Evolutionary conservation across 495 filamentous ascomycete species (phyloP), one percentile per base, ranked within the genome.

Genomic region (Collariella sp.): DNA sequence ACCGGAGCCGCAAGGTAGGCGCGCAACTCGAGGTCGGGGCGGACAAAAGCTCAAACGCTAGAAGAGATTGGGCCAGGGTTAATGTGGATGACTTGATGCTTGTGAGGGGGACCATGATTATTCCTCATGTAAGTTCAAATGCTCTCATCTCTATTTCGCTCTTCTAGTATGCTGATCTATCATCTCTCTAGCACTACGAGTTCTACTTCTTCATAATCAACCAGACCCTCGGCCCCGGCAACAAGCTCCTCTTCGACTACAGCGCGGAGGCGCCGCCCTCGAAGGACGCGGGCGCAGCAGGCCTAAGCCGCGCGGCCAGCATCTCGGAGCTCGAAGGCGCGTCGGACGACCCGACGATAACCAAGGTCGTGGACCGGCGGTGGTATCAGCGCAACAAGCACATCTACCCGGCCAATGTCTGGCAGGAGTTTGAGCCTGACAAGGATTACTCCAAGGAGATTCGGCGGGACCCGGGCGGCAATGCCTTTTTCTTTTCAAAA

Each of bases 351-450:
- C 82, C 89, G 0, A 80, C 80, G 3, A 75, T 88, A 52, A 98
- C 93, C 22, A 97, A 95, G 67, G 93, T 97, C 7, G 93, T 98
- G 2, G 93, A 98, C 72, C 78, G 93, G 42, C 72, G 93, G 52
- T 98, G 93, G 93, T 98, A 96, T 65, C 88, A 96, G 72, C 78
- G 83, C 59, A 95, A 97, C 67, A 98, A 97, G 67, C 93, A 98
- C 60, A 96, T 97, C 44, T 97, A 90, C 68, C 93, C 93, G 0
- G 93, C 91, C 6, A 96, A 87, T 66, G 77, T 93, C 15, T 98
- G 93, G 93, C 88, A 90, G 54, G 87, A 95, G 55, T 98, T 95
- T 69, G 91, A 96, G 55, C 87, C 89, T 1, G 84, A 84, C 24
- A 85, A 84, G 70, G 86, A 96, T 56, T 95, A 96, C 65, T 77